These are phyloP conservation scores for Eremochloa ophiuroides DNA, from an alignment of 176 grass and related monocot species.

Conservation along the genomic window DNA sequence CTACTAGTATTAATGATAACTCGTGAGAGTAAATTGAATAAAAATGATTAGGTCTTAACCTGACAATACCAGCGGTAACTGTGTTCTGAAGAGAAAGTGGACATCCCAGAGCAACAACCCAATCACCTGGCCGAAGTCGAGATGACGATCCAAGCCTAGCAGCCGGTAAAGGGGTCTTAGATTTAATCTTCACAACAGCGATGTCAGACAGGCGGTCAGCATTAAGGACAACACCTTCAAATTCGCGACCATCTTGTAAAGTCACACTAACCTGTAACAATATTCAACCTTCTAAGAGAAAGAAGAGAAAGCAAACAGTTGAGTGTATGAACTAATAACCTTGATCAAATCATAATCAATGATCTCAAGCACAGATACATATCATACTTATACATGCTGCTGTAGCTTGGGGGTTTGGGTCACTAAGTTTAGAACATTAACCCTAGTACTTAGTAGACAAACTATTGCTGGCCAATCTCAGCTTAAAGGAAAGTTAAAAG, in stretches of 20 bases:
- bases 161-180: conserved; percentile 66
- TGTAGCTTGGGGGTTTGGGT: not conserved
- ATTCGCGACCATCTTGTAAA: conserved; percentile 82
- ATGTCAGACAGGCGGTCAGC: conserved; percentile 60
- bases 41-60: conserved; percentile 40
- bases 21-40: not conserved
- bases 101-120: conserved; percentile 75
- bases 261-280: conserved; percentile 71
- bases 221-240: conserved; percentile 61
- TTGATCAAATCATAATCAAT: not conserved
- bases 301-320: conserved; percentile 12
- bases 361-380: not conserved
- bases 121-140: conserved; percentile 63
- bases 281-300: conserved; percentile 12
- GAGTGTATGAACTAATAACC: not conserved
- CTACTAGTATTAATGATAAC: not conserved
- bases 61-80: conserved; percentile 91
- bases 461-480: not conserved
- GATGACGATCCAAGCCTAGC: conserved; percentile 72
- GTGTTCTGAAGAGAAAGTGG: conserved; percentile 87
- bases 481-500: not conserved
- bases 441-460: not conserved
- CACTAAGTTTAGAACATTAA: conserved; percentile 4
- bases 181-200: conserved; percentile 85
- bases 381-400: not conserved